Base-by-base conservation (phyloP, 257 asterid genomes). In the Fraxinus excelsior region DNA sequence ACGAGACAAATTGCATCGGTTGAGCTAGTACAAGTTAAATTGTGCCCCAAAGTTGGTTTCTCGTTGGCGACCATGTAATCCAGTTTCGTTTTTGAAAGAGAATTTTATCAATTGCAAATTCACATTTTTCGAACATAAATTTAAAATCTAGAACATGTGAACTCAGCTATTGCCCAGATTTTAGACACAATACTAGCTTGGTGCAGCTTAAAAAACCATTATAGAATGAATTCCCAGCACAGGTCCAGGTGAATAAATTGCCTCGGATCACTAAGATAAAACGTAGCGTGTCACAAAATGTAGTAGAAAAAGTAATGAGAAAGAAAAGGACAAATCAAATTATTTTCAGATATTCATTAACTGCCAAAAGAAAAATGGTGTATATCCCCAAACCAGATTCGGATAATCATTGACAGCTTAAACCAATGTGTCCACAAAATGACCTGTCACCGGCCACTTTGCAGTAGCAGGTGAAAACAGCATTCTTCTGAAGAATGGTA, bases 401-500 rank as follows among this genome's bases (percentile, higher is more conserved):
- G 28, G 11, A 56, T 7, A 18, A n/a, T n/a, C 65, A 53, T 6
- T 7, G 66, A 58, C 29, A 58, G 66, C 9, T 53, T 7, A n/a
- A 53, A 18, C n/a, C n/a, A 7, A 53, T 1, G 23, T 9, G 66
- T 21, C 28, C 66, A 58, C 66, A 58, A 21, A 58, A 58, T 7
- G 66, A n/a, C 26, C 31, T 58, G 31, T 4, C 28, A 58, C 66
- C 31, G 13, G 13, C 66, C 9, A 1, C 26, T n/a, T 21, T 7
- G 66, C 2, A 58, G 14, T 7, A 18, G 14, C 2, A 1, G 7
- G 58, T 46, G 58, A 14, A 58, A 58, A 58, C 66, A 58, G 66
- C 66, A 58, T 58, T 58, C 66, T 58, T 58, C 66, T 8, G 66
- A 58, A 58, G 66, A 58, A 58, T 7, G 25, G 64, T 58, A n/a